Percentiles rank a stretch among this genome's conserved stretches.
Evolutionary conservation across 2,329 filamentous ascomycete genomes (phyloP).

Genomic region (Dothistroma pini): DNA sequence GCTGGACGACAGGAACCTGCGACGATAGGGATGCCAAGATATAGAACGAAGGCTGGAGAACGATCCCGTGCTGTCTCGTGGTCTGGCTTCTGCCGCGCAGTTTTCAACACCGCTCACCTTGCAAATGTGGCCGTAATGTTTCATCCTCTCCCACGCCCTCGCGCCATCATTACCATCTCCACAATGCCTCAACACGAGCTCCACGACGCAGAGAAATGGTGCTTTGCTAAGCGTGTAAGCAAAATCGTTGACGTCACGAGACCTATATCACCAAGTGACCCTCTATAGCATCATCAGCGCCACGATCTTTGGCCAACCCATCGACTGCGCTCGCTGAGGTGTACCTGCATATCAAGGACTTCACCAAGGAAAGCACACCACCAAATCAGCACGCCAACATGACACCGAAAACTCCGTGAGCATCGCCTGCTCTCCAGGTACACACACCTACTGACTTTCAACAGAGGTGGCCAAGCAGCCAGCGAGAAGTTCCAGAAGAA

Average conservation of each 20-base stretch:
- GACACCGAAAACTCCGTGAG: slow-evolving; percentile 26
- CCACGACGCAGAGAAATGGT: background rate
- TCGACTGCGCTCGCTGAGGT: background rate
- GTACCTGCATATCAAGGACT: background rate
- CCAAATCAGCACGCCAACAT: background rate
- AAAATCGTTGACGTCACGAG: slow-evolving; percentile 3
- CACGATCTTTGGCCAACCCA: background rate
- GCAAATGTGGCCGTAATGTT: background rate
- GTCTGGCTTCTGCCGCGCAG: too few species aligned
- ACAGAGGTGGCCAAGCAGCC: slow-evolving; percentile 31
- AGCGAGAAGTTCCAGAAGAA: slow-evolving; percentile 37
- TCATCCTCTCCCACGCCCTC: background rate
- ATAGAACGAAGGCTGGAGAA: background rate
- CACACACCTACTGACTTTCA: slow-evolving; percentile 8
- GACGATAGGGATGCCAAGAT: background rate
- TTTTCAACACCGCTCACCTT: background rate
- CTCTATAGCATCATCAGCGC: background rate
- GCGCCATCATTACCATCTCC: background rate
- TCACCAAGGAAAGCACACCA: background rate
- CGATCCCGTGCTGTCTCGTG: too few species aligned
- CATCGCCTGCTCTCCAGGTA: background rate
- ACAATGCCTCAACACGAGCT: background rate
- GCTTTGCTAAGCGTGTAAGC: background rate
- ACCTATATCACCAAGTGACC: slow-evolving; percentile 19
- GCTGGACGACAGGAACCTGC: background rate